Base-by-base conservation (phyloP, 257 asterid species). In the Nicotiana undulata region DNA sequence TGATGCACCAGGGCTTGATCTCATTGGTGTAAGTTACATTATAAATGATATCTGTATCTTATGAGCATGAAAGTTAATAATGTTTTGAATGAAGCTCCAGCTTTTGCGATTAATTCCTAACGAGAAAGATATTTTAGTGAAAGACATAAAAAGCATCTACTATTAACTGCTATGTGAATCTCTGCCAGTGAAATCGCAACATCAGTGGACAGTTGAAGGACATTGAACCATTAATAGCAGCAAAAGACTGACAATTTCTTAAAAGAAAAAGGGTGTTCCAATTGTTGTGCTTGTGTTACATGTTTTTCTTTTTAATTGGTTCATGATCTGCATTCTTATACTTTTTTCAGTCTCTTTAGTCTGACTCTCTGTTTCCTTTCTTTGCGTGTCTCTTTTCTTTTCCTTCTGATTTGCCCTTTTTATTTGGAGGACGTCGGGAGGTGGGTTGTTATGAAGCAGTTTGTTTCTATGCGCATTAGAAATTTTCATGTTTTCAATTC, bases 1-100 rank as follows among this genome's bases (percentile, higher is more conserved):
- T 75, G 94, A 92, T 86, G 81, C 90, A 44, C 74, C 88, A 81
- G 98, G 98, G 72, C 90, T 90, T 77, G 98, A 94, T 86, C 98
- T 94, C 86, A 94, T 94, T 40, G 49, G 77, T 59, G 98, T 94
- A 94, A 86, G 98, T 89, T 68, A 20, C 28, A 6, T 68, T 40
- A 3, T 5, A 68, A 68, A 40, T 40, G 32, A 8, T 12, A 68
- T 20, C 44, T 68, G 58, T 55, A 68, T 68, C 77, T 68, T 20
- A 68, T 68, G 77, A 68, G 34, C 58, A 20, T 68, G 77, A 11
- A 67, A 68, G 61, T 59, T 59, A 22, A 68, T 40, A n/a, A 68
- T 5, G 56, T 40, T 40, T 22, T 40, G 77, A 68, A 68, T 68
- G 77, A 20, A 68, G 76, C n/a, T 1, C 56, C 56, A 40, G n/a